Evolutionary conservation across 352 stramenopile genomes (phyloP), one percentile per base, ranked within the genome.

Genomic region (Pythium rishiriense): DNA sequence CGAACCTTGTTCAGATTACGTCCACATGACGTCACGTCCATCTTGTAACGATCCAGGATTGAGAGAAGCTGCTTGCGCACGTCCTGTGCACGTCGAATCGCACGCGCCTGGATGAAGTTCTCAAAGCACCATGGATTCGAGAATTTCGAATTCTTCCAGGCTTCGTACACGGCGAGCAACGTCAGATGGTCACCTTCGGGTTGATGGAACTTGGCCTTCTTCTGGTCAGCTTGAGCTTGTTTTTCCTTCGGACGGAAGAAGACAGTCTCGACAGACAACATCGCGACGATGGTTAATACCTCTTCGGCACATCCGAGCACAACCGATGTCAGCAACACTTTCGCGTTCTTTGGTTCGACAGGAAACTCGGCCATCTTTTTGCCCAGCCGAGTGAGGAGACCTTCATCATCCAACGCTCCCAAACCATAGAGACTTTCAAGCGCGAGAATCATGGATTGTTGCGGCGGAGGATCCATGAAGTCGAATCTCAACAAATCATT

Each of bases 311-410:
- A 99, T 12, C 97, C 97, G 8, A 99, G 81, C 69, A 99, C 96
- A 28, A 99, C 97, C 7, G 93, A 98, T 6, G 97, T 96, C 46
- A 99, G 87, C 26, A 99, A 72, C 74, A 99, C 98, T 76, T 99
- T 99, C 47, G 96, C 98, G 25, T 99, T 91, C 67, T 99, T 98
- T 0, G 98, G 98, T 56, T 99, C 97, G 6, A 99, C 81, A 1
- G 98, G 98, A 65, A 99, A 99, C 73, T 99, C 97, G 35, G 98
- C 98, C 97, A 99, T 99, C 67, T 99, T 99, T 64, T 98, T 89
- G 26, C 98, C 98, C 22, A 99, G 73, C 28, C 93, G 75, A 11
- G 88, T 96, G 22, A 96, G 74, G 54, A 95, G 61, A 0, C 89
- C 90, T 88, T 99, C 97, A 46, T 99, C 97, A 71, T 99, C 97